phyloP scores from a whole-genome alignment of 169 alveolate species.

The Plasmodium fragile region DNA sequence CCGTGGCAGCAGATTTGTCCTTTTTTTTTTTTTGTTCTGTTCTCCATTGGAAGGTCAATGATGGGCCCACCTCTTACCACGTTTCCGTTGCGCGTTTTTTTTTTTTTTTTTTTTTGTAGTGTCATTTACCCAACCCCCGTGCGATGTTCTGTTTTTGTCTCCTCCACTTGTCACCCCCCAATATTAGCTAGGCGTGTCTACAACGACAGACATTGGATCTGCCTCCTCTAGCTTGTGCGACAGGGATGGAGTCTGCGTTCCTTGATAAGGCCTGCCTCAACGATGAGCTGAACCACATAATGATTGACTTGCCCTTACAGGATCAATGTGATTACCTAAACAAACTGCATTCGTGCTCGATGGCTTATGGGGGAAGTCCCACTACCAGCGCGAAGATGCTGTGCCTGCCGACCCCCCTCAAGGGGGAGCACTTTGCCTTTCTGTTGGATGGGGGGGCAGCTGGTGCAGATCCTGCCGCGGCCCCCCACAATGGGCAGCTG shows the following conservation, averaged over 20 bases:
- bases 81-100: neutral
- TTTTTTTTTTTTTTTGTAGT: neutral
- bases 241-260: neutral
- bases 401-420: neutral
- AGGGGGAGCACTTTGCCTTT: slow-evolving; percentile 11
- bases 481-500: too few relatives aligned
- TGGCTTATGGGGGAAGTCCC: neutral
- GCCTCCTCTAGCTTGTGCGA: neutral
- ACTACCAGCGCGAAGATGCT: neutral
- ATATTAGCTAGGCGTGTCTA: neutral
- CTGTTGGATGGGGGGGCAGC: neutral
- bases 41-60: neutral
- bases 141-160: neutral
- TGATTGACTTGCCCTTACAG: slow-evolving; percentile 5
- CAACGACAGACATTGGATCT: neutral
- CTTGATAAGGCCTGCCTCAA: neutral
- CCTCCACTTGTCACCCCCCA: neutral
- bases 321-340: neutral
- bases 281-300: slow-evolving; percentile 2
- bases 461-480: too few relatives aligned
- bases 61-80: neutral
- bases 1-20: neutral
- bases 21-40: neutral
- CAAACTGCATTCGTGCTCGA: slow-evolving; percentile 29
- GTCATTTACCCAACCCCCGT: neutral